A percentile compares a stretch with the other conserved stretches of the same genome.
Conservation (phyloP, 1,284 basidiomycete genomes). For the Trichosporon inkin region DNA sequence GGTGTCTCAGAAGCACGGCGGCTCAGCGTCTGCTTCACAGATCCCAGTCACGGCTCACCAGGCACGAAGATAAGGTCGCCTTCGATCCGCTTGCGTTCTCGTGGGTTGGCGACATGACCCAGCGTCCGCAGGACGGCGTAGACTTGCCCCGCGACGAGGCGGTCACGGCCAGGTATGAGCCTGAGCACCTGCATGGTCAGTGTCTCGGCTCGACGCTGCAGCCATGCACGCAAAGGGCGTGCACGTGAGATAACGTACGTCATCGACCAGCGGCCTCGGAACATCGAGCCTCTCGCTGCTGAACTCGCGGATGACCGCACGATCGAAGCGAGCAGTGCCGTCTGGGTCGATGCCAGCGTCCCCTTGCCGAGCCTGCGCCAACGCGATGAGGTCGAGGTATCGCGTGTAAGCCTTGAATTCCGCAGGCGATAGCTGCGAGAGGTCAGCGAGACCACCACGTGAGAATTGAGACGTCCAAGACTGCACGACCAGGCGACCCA, state of each 20-base stretch:
- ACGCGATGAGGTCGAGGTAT: slow-evolving; percentile 25
- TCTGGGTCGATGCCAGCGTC: slow-evolving; percentile 16
- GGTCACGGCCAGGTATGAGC: slow-evolving; percentile 6
- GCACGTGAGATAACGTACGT: too few species aligned
- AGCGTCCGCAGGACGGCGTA: slow-evolving; percentile 24
- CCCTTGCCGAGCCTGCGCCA: slow-evolving; percentile 14
- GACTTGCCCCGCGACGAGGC: slow-evolving; percentile 20
- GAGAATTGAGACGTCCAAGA: background rate
- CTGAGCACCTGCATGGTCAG: slow-evolving; percentile 15
- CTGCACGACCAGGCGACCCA: background rate
- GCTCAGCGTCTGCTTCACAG: background rate
- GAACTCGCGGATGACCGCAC: slow-evolving; percentile 16
- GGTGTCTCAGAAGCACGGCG: background rate
- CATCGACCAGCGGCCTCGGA: slow-evolving; percentile 16
- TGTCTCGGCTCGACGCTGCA: background rate
- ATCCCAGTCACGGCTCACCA: slow-evolving; percentile 11
- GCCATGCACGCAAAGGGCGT: too few species aligned
- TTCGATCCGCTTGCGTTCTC: slow-evolving; percentile 10
- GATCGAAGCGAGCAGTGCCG: slow-evolving; percentile 20
- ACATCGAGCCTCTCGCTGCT: slow-evolving; percentile 17
- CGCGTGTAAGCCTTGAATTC: slow-evolving; percentile 24
- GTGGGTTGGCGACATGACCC: slow-evolving; percentile 12
- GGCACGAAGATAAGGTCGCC: slow-evolving; percentile 25
- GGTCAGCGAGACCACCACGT: background rate
- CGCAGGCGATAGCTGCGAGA: slow-evolving; percentile 22